These are phyloP conservation scores for Cutaneotrichosporon sp. DNA, from an alignment of 1,284 basidiomycete genomes.

Conservation along the genomic window DNA sequence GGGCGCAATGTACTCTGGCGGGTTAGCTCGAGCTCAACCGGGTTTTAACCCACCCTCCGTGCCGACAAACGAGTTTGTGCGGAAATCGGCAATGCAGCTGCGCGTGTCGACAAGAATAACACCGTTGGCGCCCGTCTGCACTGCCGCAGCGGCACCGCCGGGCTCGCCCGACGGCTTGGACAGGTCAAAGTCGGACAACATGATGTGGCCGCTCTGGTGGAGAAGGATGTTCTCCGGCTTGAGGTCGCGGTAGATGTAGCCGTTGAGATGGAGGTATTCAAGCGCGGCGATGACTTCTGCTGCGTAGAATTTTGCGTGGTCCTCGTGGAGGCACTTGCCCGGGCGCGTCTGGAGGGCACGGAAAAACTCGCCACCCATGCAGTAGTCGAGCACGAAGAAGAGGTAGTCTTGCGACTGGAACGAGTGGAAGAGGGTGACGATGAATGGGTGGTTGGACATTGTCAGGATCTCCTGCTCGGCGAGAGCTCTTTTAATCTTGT, in stretches of 20 bases:
- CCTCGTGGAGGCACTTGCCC: constrained; percentile 91
- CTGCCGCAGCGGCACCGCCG: constrained; percentile 80
- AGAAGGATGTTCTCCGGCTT: constrained; percentile 99
- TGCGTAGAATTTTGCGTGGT: constrained; percentile 94
- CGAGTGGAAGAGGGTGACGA: constrained; percentile 93
- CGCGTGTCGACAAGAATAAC: constrained; percentile 82
- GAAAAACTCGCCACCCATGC: constrained; percentile 99
- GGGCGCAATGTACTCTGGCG: constrained; percentile 93
- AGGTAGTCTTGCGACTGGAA: constrained; percentile 97
- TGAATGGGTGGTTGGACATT: constrained; percentile 94
- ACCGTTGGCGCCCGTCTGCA: constrained; percentile 82
- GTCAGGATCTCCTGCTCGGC: constrained; percentile 96
- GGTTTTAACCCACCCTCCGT: constrained; percentile 55
- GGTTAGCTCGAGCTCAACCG: neutral
- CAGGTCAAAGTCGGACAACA: constrained; percentile 98
- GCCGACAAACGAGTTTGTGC: constrained; percentile 98
- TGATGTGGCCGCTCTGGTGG: constrained; percentile 97
- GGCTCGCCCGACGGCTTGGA: constrained; percentile 89
- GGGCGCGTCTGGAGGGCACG: constrained; percentile 90
- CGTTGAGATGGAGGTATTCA: constrained; percentile 98
- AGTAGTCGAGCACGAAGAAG: constrained; percentile 98
- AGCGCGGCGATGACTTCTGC: constrained; percentile 97
- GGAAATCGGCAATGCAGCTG: constrained; percentile 93
- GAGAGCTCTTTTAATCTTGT: constrained; percentile 93
- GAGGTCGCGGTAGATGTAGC: constrained; percentile 97